Percentiles rank a stretch among this genome's conserved stretches.
Conservation (phyloP, 2,329 filamentous ascomycete species). For the Aspergillus fumigatiaffinis region DNA sequence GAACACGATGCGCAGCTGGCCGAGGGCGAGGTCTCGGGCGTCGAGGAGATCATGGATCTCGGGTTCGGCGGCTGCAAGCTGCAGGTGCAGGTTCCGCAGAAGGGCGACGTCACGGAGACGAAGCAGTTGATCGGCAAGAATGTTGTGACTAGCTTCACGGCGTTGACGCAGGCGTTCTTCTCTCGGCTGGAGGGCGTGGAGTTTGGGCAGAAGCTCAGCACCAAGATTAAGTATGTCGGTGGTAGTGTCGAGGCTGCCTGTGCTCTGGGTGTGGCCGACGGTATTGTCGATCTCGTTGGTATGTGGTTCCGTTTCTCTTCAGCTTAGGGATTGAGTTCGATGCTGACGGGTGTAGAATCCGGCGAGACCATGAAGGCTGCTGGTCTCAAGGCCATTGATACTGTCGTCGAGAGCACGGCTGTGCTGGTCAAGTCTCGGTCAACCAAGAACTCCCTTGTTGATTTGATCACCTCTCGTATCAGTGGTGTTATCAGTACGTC, state of each 20-base stretch:
- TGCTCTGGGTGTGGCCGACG: slow-evolving; percentile 90
- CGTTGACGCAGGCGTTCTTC: slow-evolving; percentile 80
- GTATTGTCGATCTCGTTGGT: slow-evolving; percentile 97
- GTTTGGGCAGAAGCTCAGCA: slow-evolving; percentile 52
- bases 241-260: slow-evolving; percentile 97
- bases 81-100: slow-evolving; percentile 93
- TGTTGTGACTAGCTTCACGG: slow-evolving; percentile 92
- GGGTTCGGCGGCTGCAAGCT: slow-evolving; percentile 88
- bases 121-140: slow-evolving; percentile 85
- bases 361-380: slow-evolving; percentile 98
- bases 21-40: slow-evolving; percentile 49
- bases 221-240: slow-evolving; percentile 89
- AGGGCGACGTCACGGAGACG: slow-evolving; percentile 66
- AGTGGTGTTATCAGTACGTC: slow-evolving; percentile 78
- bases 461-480: slow-evolving; percentile 82
- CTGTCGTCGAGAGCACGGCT: slow-evolving; percentile 81
- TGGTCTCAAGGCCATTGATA: slow-evolving; percentile 89
- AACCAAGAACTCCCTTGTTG: slow-evolving; percentile 75
- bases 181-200: slow-evolving; percentile 61
- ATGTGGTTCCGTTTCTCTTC: slow-evolving; percentile 48
- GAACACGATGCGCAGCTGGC: slow-evolving; percentile 69
- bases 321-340: slow-evolving; percentile 2
- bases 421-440: slow-evolving; percentile 88
- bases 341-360: slow-evolving; percentile 61
- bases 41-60: slow-evolving; percentile 84